phyloP scores from a whole-genome alignment of 306 rosid species.

The Hylodesmum podocarpum region DNA sequence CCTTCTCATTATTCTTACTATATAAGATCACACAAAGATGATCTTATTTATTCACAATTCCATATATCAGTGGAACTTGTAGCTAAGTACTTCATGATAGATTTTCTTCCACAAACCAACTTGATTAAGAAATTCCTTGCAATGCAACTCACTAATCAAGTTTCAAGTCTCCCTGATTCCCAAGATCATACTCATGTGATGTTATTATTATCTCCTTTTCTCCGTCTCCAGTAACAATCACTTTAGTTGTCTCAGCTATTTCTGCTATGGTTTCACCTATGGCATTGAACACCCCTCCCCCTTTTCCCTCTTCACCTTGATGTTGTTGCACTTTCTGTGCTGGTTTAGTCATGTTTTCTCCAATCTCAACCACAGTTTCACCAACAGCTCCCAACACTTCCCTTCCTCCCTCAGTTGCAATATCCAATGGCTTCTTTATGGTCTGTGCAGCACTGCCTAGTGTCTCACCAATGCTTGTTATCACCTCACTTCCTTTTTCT shows the following conservation, averaged over 20 bases:
- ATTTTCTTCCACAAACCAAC: neutral
- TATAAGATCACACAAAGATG: neutral
- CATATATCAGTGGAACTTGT: neutral
- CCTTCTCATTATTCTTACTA: neutral
- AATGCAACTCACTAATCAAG: neutral
- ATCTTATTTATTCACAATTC: conserved; percentile 25
- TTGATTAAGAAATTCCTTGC: neutral
- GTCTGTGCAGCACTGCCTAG: conserved; percentile 15
- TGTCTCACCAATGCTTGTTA: neutral
- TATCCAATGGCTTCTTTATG: conserved; percentile 29
- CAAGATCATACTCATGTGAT: neutral
- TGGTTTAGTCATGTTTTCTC: conserved; percentile 30
- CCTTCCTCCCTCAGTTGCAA: conserved; percentile 18
- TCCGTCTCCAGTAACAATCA: conserved; percentile 48
- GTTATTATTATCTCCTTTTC: neutral
- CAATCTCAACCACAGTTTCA: conserved; percentile 42
- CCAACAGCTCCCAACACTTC: conserved; percentile 39
- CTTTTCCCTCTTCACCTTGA: neutral
- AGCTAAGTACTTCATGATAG: neutral
- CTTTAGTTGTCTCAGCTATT: conserved; percentile 58
- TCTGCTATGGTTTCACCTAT: conserved; percentile 66
- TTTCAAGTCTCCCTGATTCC: neutral
- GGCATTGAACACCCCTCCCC: conserved; percentile 43
- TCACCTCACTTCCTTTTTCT: conserved; percentile 10
- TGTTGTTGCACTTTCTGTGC: conserved; percentile 17